These are phyloP conservation scores for Saprolegnia diclina DNA, from an alignment of 352 stramenopile genomes.

Conservation along the genomic window DNA sequence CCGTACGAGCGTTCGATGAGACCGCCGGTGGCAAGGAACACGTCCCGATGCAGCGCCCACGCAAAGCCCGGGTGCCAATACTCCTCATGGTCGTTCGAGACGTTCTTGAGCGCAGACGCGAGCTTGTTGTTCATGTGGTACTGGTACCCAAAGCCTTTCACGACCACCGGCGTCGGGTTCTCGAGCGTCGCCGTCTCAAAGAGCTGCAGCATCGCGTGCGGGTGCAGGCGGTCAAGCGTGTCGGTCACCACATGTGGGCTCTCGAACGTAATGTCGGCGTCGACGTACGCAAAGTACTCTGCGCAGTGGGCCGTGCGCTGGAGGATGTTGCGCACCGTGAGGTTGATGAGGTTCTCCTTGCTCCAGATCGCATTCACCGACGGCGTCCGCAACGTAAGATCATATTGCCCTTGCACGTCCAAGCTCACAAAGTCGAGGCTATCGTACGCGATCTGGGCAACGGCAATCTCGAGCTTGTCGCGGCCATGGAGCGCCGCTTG, in stretches of 20 bases:
- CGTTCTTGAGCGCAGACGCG: constrained; percentile 9
- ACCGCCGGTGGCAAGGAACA: background rate
- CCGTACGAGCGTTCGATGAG: constrained; percentile 9
- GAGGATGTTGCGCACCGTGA: constrained; percentile 1
- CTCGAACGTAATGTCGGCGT: constrained; percentile 11
- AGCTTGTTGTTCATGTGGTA: constrained; percentile 18
- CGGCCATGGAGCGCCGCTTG: background rate
- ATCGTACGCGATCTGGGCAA: constrained; percentile 9
- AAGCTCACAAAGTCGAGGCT: background rate
- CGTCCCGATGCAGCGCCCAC: constrained; percentile 2
- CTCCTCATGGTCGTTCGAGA: background rate
- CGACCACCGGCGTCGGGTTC: constrained; percentile 3
- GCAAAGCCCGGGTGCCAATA: constrained; percentile 13
- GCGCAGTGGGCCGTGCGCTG: constrained; percentile 1
- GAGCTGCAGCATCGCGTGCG: constrained; percentile 5
- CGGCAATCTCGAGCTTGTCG: background rate
- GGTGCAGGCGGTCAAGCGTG: constrained; percentile 1
- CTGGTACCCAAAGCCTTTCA: constrained; percentile 10
- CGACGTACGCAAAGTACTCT: constrained; percentile 12
- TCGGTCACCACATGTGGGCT: background rate
- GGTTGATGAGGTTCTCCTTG: constrained; percentile 11
- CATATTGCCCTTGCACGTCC: background rate
- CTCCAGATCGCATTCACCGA: constrained; percentile 8
- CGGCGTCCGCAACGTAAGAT: background rate
- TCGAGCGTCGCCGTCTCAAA: constrained; percentile 6